Conservation (phyloP, 345 rosid species). For the Corymbia maculata region DNA sequence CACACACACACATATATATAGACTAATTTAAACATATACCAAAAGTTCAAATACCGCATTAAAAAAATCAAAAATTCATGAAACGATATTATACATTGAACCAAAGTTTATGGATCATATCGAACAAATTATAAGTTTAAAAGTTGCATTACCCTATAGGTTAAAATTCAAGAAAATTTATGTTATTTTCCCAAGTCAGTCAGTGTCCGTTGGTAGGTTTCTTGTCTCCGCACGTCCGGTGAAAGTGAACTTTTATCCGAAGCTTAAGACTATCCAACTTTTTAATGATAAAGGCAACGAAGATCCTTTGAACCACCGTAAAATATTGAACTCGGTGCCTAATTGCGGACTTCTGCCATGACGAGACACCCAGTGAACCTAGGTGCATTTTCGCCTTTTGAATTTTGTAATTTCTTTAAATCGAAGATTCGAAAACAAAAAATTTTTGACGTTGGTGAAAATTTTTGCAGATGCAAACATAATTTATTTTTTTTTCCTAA, state of each 20-base stretch:
- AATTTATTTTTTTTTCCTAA: background rate
- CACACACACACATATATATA: too few relatives aligned
- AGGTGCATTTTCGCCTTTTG: background rate
- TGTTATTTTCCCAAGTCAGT: background rate
- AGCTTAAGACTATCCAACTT: background rate
- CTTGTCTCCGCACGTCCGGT: background rate
- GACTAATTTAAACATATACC: background rate
- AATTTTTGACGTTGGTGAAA: background rate
- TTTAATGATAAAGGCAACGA: background rate
- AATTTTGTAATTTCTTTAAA: background rate
- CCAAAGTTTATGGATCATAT: background rate
- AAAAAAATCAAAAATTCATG: background rate
- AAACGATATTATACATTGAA: background rate
- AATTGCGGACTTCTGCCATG: background rate
- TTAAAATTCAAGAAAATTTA: background rate
- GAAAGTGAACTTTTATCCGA: background rate
- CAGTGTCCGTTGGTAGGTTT: background rate
- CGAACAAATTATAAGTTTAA: too few relatives aligned
- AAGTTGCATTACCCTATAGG: rapidly evolving
- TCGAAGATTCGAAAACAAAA: background rate
- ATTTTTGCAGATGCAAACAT: background rate
- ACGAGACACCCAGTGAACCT: background rate
- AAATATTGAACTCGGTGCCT: background rate
- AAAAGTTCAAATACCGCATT: rapidly evolving
- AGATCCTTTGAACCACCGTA: background rate